Evolutionary conservation across 2,329 filamentous ascomycete species (phyloP).

Genomic region (Sporothrix pallida): DNA sequence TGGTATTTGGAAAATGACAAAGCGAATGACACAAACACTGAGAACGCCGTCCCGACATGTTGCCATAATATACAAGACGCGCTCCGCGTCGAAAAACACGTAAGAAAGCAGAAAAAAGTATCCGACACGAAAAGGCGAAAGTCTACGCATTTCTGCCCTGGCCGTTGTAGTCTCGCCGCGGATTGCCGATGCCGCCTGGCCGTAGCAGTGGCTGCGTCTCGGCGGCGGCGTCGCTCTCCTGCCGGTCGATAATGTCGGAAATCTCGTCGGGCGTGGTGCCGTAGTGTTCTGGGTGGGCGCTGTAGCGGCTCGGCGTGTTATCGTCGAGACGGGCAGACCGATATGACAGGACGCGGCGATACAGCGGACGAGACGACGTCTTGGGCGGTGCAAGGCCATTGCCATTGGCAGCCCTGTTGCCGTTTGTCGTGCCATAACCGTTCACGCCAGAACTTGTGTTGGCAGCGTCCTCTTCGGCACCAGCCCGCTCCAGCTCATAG

Average conservation of each 20-base stretch:
- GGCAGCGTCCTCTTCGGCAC: constrained; percentile 23
- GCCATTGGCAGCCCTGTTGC: constrained; percentile 36
- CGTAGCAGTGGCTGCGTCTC: constrained; percentile 59
- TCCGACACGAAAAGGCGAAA: neutral
- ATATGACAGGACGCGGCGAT: constrained; percentile 53
- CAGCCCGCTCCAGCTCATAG: constrained; percentile 64
- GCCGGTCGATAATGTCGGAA: constrained; percentile 55
- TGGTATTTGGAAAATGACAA: constrained; percentile 22
- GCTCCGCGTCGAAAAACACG: neutral
- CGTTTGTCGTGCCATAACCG: constrained; percentile 41
- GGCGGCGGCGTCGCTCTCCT: constrained; percentile 56
- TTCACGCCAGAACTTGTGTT: neutral
- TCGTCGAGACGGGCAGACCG: constrained; percentile 55
- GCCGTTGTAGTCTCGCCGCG: constrained; percentile 41
- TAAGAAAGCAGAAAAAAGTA: neutral
- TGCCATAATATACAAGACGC: neutral
- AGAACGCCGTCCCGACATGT: neutral
- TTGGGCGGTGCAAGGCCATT: constrained; percentile 39
- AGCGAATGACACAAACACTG: constrained; percentile 18
- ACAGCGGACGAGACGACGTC: constrained; percentile 43
- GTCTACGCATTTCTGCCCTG: too few species aligned
- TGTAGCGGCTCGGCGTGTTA: constrained; percentile 57
- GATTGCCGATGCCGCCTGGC: constrained; percentile 56
- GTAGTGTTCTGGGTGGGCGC: constrained; percentile 59
- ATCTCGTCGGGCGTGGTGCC: constrained; percentile 59